phyloP scores from a whole-genome alignment of 2,329 filamentous ascomycete genomes.

The Ascochyta koolunga region DNA sequence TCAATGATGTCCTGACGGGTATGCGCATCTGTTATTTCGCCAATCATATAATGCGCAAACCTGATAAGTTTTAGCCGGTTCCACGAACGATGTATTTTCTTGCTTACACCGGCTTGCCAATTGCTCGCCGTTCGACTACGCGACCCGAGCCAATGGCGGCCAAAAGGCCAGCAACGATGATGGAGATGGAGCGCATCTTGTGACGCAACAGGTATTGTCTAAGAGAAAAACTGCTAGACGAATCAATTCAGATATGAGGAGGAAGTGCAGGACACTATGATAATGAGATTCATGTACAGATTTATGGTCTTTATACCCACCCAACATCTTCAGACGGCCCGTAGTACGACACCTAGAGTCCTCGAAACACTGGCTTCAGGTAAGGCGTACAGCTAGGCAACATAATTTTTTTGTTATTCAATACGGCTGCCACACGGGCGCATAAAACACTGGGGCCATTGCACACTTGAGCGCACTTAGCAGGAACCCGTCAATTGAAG shows the following conservation, averaged over 20 bases:
- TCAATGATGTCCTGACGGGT: slow-evolving; percentile 35
- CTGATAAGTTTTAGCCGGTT: neutral
- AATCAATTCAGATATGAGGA: too few species aligned
- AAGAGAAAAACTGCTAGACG: neutral
- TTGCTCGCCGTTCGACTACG: neutral
- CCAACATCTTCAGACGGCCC: neutral
- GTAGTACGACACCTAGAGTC: neutral
- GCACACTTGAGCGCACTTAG: neutral
- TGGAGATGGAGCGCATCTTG: neutral
- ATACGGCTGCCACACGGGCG: neutral
- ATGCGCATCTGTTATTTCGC: slow-evolving; percentile 26
- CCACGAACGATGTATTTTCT: too few species aligned
- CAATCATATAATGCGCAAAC: slow-evolving; percentile 35
- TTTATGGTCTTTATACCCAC: too few species aligned
- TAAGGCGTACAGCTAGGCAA: neutral
- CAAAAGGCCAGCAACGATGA: neutral
- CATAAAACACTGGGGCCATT: neutral
- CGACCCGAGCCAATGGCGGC: neutral
- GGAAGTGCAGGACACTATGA: too few species aligned
- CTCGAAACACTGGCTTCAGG: slow-evolving; percentile 3
- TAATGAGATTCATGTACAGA: neutral
- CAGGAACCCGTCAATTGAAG: neutral
- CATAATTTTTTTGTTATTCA: neutral
- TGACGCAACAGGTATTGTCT: neutral
- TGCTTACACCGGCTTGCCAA: slow-evolving; percentile 6